A percentile compares a stretch with the other conserved stretches of the same genome.
Conservation (phyloP, 148 eudicot genomes). For the Chenopodium berlandieri region DNA sequence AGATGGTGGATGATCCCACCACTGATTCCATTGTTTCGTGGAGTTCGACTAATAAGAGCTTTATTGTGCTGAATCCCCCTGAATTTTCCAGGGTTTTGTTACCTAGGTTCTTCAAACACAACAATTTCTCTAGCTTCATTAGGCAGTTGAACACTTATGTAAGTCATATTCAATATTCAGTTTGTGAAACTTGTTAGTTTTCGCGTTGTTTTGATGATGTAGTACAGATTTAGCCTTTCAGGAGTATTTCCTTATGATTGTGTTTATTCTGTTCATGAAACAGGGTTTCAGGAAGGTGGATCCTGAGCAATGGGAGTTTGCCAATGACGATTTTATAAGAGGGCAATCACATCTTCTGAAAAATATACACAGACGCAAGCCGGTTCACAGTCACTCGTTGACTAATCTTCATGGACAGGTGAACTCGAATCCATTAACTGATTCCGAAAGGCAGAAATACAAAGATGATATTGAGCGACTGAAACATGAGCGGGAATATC, state of each 20-base stretch:
- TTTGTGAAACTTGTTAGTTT: background rate
- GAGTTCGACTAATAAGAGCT: constrained; percentile 69
- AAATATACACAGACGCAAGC: constrained; percentile 83
- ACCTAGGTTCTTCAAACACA: constrained; percentile 88
- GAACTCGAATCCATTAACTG: constrained; percentile 52
- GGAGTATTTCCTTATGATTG: background rate
- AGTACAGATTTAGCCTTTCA: background rate
- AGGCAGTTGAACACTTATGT: constrained; percentile 92
- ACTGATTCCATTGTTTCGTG: constrained; percentile 66
- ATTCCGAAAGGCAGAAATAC: constrained; percentile 56
- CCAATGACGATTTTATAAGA: constrained; percentile 81
- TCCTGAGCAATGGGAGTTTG: constrained; percentile 96
- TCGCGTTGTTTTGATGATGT: background rate
- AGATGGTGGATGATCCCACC: constrained; percentile 85
- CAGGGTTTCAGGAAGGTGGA: constrained; percentile 92
- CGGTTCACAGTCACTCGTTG: constrained; percentile 83
- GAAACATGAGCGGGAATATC: constrained; percentile 46
- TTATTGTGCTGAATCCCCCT: constrained; percentile 74
- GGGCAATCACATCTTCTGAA: constrained; percentile 75
- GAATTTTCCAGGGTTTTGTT: constrained; percentile 65
- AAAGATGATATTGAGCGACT: constrained; percentile 58
- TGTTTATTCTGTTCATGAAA: constrained; percentile 6
- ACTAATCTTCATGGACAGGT: constrained; percentile 49
- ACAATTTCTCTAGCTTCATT: constrained; percentile 88
- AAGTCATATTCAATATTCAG: constrained; percentile 27